Evolutionary conservation across 2,329 filamentous ascomycete genomes (phyloP), one percentile per base, ranked within the genome.

Genomic region (Aureobasidium sp.): DNA sequence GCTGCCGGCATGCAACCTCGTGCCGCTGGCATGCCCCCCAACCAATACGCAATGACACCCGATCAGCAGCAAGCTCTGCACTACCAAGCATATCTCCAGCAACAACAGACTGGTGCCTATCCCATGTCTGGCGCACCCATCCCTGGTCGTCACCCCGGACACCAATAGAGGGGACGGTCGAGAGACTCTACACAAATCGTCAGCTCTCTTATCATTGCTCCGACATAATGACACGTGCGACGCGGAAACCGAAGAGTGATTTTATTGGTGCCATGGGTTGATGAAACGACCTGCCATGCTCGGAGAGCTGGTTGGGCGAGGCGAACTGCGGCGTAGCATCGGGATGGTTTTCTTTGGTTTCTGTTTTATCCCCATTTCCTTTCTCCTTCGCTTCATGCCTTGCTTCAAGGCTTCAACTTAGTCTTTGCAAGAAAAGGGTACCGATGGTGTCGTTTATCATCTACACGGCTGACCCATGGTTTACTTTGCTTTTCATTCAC

Each of bases 51-150:
- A 64, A 73, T 74, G 71, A 74, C 71, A 34, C 68, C 72, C 53
- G 72, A 75, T 45, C 72, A 74, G 66, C 72, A 75, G 64, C 72
- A 74, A 61, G 72, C 72, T 4, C 63, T 75, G 44, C 72, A 74
- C 59, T 75, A 75, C 61, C 73, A 75, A 64, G 71, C 71, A 37
- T 75, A 75, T 62, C 64, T 75, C 29, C 73, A 74, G 41, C 71
- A 73, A 64, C 72, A 69, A 30, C 71, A 73, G 62, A 68, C 70
- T 61, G 69, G 70, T 59, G 70, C 69, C 44, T 74, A 74, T 58
- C 72, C 72, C 14, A 74, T 74, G 70, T 69, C 72, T 25, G 69
- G 70, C 11, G 69, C 71, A 66, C 41, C 64, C 21, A 65, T 65
- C 44, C 59, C 62, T 41, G 61, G 61, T 27, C 61, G 61, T 53